Base-by-base conservation (phyloP, 2,329 filamentous ascomycete species). In the Periconia sp. region DNA sequence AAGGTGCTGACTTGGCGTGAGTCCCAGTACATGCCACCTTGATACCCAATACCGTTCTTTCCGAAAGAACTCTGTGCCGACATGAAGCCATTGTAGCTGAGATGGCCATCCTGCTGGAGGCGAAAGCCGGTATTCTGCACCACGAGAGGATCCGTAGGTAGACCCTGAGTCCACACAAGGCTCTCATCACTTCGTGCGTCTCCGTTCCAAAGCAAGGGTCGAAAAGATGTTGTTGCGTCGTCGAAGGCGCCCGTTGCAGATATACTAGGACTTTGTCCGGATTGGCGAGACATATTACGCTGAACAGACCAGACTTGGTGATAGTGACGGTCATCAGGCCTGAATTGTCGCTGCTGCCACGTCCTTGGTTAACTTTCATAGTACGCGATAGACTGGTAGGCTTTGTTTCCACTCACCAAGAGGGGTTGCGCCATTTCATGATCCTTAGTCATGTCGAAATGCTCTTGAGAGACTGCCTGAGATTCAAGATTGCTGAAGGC, bases 401-500 rank as follows among this genome's bases (percentile, higher is more conserved):
- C 5, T 5, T 4, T 12, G 4, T 5, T 4, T 12, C 15, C 18
- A 49, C 54, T 45, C 49, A 57, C 60, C 10, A 55, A 36, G 21
- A 40, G 34, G 8, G 51, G 30, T 19, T 54, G 57, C 19, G 49
- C 44, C 50, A 59, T 62, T 36, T 42, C 22, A 12, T 35, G 11
- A 12, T 9, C 31, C 23, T 43, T 30, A 16, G 36, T 12, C 16
- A 44, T 17, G 22, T 30, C 34, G 17, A 46, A 23, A 9, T 44
- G 47, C 13, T 33, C 29, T 12, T 47, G 36, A 12, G 41, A 24
- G 33, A 37, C 21, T 21, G 13, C 23, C 10, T 43, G 43, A 13
- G 16, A 40, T 37, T n/a, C 39, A 40, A 36, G 30, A 34, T 31
- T 36, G 21, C 35, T 24, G 38, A 40, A 38, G 36, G 29, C 26